phyloP scores from a whole-genome alignment of 257 asterid genomes.

The Solanum okadae region DNA sequence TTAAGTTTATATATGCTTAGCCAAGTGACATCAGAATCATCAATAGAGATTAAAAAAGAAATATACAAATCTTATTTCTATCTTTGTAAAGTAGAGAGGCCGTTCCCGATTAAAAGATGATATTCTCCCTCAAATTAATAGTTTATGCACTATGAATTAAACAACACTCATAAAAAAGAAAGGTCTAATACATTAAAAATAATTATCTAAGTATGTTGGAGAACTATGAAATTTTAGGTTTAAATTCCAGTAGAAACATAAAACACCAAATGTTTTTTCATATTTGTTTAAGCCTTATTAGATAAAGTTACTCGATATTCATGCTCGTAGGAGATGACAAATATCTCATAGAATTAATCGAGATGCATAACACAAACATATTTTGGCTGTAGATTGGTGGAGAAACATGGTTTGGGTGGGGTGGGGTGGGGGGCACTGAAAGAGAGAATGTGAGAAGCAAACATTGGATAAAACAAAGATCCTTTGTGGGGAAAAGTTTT shows the following conservation, averaged over 20 bases:
- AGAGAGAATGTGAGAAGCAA: neutral
- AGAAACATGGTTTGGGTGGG: neutral
- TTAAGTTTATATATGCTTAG: neutral
- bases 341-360: neutral
- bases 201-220: neutral
- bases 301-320: neutral
- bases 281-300: neutral
- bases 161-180: neutral
- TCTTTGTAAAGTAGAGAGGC: fast-evolving
- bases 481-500: neutral
- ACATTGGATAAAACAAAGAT: conserved; percentile 1
- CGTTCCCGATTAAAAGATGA: neutral
- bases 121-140: neutral
- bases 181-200: neutral
- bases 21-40: neutral
- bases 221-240: neutral
- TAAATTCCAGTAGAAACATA: neutral
- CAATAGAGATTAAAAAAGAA: neutral
- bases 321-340: neutral
- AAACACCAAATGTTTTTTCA: neutral
- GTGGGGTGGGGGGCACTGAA: neutral
- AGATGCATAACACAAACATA: neutral
- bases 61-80: fast-evolving
- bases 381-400: neutral
- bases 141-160: neutral